Conservation (phyloP, 176 grass and related monocot species). For the Saccharum spontaneum region DNA sequence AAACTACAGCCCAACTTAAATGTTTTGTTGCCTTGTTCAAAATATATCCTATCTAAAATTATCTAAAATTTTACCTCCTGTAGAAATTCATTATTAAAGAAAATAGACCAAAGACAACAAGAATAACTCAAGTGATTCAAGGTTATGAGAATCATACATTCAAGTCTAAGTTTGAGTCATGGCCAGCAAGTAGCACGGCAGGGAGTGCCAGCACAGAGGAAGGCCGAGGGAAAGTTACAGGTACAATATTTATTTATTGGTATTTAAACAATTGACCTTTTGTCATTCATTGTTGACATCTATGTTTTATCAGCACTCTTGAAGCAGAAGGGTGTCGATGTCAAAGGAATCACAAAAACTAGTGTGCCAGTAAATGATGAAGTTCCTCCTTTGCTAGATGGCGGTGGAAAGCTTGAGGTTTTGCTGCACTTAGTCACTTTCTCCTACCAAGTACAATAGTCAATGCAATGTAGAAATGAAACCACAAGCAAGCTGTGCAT, state of each 20-base stretch:
- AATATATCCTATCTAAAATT: constrained; percentile 14
- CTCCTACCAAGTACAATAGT: not conserved
- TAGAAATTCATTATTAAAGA: constrained; percentile 73
- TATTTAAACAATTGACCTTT: not conserved
- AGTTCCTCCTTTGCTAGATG: constrained; percentile 83
- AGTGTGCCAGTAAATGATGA: constrained; percentile 54
- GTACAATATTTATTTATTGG: constrained; percentile 39
- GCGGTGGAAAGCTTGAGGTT: constrained; percentile 86
- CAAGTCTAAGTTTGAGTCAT: constrained; percentile 91
- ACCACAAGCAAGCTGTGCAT: constrained; percentile 25
- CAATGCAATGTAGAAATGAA: constrained; percentile 7
- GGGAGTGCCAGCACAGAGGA: constrained; percentile 51
- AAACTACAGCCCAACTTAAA: not conserved
- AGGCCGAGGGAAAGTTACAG: constrained; percentile 65
- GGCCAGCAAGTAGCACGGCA: constrained; percentile 51
- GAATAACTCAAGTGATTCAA: constrained; percentile 86
- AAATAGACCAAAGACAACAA: constrained; percentile 69
- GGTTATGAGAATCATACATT: constrained; percentile 82
- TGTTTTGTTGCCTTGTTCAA: constrained; percentile 25
- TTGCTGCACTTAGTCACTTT: constrained; percentile 13
- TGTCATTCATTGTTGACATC: constrained; percentile 29
- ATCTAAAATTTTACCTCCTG: constrained; percentile 33
- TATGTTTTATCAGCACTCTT: constrained; percentile 52
- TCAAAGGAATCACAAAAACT: constrained; percentile 64
- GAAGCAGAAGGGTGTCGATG: constrained; percentile 69